Evolutionary conservation across 2,329 filamentous ascomycete species (phyloP).

Genomic region (Blastomyces silverae): DNA sequence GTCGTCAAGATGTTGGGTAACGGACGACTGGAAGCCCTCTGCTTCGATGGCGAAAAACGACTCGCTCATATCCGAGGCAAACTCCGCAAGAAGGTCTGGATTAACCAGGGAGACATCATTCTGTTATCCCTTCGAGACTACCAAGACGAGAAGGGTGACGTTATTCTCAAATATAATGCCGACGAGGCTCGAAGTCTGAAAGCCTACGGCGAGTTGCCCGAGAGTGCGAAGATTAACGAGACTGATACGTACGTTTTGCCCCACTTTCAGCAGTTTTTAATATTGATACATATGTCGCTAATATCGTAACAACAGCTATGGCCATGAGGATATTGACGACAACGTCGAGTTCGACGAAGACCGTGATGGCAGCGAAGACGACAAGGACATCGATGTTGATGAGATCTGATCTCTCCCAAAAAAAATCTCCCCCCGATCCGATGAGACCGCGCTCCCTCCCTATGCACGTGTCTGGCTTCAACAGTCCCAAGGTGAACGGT

Average conservation of each 20-base stretch:
- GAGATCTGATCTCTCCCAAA: conserved; percentile 62
- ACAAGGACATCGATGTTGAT: conserved; percentile 87
- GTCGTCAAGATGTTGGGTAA: conserved; percentile 95
- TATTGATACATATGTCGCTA: conserved; percentile 4
- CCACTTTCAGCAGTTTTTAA: not conserved
- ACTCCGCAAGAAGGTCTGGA: conserved; percentile 99
- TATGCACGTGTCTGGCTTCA: conserved; percentile 17
- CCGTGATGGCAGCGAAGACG: conserved; percentile 56
- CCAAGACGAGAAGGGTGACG: conserved; percentile 88
- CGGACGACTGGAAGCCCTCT: conserved; percentile 84
- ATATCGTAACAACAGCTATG: conserved; percentile 37
- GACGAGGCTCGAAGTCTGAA: conserved; percentile 94
- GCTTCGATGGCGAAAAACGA: conserved; percentile 89
- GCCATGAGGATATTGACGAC: conserved; percentile 88
- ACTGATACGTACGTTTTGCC: conserved; percentile 69
- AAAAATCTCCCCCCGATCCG: not conserved
- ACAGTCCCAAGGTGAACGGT: conserved; percentile 7
- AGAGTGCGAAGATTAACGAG: conserved; percentile 99
- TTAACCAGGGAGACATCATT: conserved; percentile 96
- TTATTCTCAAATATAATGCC: conserved; percentile 90
- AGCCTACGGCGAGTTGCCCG: conserved; percentile 93
- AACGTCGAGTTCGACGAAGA: conserved; percentile 99
- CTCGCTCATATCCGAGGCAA: conserved; percentile 87
- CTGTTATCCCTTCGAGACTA: conserved; percentile 82
- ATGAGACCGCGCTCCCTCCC: conserved; percentile 13